Evolutionary conservation across 768 basidiomycete species (phyloP), one percentile per base, ranked within the genome.

Genomic region (Leucocoprinus leucothites): DNA sequence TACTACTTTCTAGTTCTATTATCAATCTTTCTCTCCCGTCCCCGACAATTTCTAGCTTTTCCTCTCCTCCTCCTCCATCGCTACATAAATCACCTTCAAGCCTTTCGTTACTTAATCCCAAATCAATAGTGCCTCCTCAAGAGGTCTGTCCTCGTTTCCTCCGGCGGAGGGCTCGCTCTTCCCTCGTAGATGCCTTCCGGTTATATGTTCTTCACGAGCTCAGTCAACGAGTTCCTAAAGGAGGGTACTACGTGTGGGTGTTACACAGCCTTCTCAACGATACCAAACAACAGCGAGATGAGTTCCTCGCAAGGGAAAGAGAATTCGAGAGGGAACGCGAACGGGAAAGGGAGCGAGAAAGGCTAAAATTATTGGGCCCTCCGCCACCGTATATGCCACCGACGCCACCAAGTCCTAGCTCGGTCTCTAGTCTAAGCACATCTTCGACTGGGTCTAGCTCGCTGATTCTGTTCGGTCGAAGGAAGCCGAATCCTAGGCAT

Each of bases 141-240:
- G 56, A 66, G 6, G 59, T 64, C 42, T 57, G 71, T 58, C 48
- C 63, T 9, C 63, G 63, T 25, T 65, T 53, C 50, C 76, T 86
- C 38, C 81, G 86, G 16, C 72, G 76, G 34, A 76, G 80, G 43
- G 89, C 89, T 3, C 84, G 87, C 26, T 85, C 87, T 18, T 74
- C 77, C 2, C 76, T 90, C 13, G 75, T 89, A 6, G 86, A 91
- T 60, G 74, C 80, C 3, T 89, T 82, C 63, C 81, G 87, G 31
- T 76, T 75, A 21, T 79, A 82, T 61, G 78, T 87, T 22, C 58
- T 86, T n/a, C 64, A 75, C 21, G 82, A 84, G 57, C 71, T 89
- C 21, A 60, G 68, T 43, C 66, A 55, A 57, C 67, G 79, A 42
- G 58, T 68, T 47, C 75, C 64, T 31, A 55, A 58, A 53, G 74